Evolutionary conservation across 2,329 filamentous ascomycete species (phyloP).

Genomic region (Fusarium chaquense): DNA sequence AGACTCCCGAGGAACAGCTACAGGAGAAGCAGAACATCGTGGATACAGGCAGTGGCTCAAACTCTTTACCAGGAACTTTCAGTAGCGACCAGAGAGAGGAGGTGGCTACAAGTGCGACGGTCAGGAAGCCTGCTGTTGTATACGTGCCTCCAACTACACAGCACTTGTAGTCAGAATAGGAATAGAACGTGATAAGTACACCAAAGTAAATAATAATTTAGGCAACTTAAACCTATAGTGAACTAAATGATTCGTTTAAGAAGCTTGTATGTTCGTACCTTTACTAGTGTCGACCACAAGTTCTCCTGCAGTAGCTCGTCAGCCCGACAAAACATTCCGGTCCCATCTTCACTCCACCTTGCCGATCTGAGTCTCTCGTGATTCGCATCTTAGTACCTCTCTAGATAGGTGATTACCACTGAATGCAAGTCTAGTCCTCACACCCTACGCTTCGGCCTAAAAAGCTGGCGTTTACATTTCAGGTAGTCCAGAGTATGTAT

Average conservation of each 20-base stretch:
- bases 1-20: constrained; percentile 11
- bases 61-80: neutral
- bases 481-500: constrained; percentile 8
- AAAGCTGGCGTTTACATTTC: constrained; percentile 25
- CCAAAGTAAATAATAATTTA: neutral
- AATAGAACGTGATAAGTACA: neutral
- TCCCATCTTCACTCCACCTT: neutral
- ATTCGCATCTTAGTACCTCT: neutral
- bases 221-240: neutral
- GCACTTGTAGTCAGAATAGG: neutral
- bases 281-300: neutral
- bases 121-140: constrained; percentile 12
- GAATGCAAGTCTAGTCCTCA: neutral
- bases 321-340: neutral
- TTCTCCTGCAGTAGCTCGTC: neutral
- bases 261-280: neutral
- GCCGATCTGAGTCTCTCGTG: neutral
- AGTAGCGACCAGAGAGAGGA: neutral
- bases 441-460: neutral
- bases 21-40: constrained; percentile 11
- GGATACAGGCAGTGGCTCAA: neutral
- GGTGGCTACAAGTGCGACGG: neutral
- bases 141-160: constrained; percentile 18
- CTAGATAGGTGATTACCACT: neutral
- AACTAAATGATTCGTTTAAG: neutral